Base-by-base conservation (phyloP, 2,329 filamentous ascomycete genomes). In the Colletotrichum aenigma region DNA sequence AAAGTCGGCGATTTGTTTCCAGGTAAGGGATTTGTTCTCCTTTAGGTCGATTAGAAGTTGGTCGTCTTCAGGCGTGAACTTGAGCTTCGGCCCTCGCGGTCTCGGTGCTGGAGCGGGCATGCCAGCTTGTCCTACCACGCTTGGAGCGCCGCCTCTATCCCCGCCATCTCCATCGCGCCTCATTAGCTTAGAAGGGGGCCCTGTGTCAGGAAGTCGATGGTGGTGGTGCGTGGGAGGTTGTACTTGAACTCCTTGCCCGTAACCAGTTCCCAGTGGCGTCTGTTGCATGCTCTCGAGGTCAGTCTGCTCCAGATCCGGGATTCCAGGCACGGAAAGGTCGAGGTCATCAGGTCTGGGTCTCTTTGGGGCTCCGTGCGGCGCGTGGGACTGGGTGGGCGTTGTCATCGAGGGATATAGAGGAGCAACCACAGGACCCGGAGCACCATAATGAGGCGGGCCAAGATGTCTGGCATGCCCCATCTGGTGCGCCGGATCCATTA, bases 1-100 rank as follows among this genome's bases (percentile, higher is more conserved):
- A 86, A 98, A 98, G 82, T 98, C 96, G 72, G 96, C 95, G 81
- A 98, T 98, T 88, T 98, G 96, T 86, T 98, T 98, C 96, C 96
- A 98, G 6, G 96, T 98, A 82, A 98, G 88, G 82, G 95, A 96
- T 85, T 97, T 97, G 81, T 97, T 96, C 85, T 98, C 96, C 84
- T 98, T 98, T 77, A 98, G 88, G 82, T 98, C 95, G 72, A 98
- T 93, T 70, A 98, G 89, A 64, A 98, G 87, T 79, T 94, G 93
- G 84, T 98, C 96, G 82, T 98, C 96, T 84, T 98, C 96, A 12
- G 95, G 93, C 1, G 96, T 98, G 82, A 98, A 98, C 85, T 98
- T 98, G 79, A 98, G 89, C 86, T 98, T 98, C 8, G 96, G 96
- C 4, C 95, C 95, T 76, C 94, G 92, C 12, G 96, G 96, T 79